Percentiles rank a stretch among this genome's conserved stretches.
phyloP scores from a whole-genome alignment of 495 filamentous ascomycete species.

The Lophiostoma macrostomum region DNA sequence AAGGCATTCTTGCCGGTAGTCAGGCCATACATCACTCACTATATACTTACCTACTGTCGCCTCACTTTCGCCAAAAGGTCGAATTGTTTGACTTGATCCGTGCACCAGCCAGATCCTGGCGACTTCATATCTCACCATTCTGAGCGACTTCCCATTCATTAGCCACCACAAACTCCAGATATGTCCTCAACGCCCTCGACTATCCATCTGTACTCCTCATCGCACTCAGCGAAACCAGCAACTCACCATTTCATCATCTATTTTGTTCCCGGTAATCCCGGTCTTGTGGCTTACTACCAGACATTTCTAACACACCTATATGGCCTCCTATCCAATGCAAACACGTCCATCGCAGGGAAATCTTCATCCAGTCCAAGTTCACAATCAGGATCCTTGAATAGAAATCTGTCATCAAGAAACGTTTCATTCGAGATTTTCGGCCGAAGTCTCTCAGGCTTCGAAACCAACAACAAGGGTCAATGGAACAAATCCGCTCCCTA shows the following conservation, averaged over 20 bases:
- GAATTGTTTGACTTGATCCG: too few relatives aligned
- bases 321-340: conserved; percentile 32
- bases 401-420: conserved; percentile 3
- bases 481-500: conserved; percentile 1
- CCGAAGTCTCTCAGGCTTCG: conserved; percentile 71
- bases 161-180: not conserved
- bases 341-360: too few relatives aligned
- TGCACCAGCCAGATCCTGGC: too few relatives aligned
- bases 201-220: conserved; percentile 6
- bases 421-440: conserved; percentile 59
- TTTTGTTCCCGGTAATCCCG: conserved; percentile 87
- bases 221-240: not conserved
- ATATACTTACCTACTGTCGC: too few relatives aligned
- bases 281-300: conserved; percentile 76
- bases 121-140: too few relatives aligned
- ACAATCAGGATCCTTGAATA: too few relatives aligned
- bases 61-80: too few relatives aligned
- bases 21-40: too few relatives aligned
- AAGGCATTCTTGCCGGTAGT: too few relatives aligned
- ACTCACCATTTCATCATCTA: conserved; percentile 43
- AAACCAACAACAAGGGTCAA: conserved; percentile 38
- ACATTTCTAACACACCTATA: conserved; percentile 61
- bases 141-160: too few relatives aligned
- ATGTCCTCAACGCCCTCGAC: not conserved
- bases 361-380: too few relatives aligned